A percentile compares a stretch with the other conserved stretches of the same genome.
Conservation (phyloP, 2,329 filamentous ascomycete genomes). For the Arachnomyces sp. region DNA sequence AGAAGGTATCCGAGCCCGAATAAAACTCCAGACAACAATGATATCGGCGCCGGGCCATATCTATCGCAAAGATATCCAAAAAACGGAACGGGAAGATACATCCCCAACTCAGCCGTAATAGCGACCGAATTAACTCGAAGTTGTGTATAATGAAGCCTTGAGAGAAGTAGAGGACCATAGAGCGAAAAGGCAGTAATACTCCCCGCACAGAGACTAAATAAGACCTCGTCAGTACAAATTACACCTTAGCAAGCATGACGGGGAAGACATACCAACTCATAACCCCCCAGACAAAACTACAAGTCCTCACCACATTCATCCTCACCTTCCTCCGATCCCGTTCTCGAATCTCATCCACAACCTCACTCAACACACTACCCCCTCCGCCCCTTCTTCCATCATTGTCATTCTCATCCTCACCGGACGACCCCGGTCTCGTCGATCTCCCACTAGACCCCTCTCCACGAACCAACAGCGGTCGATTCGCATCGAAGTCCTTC, state of each 20-base stretch:
- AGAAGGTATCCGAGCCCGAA: conserved; percentile 78
- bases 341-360: conserved; percentile 53
- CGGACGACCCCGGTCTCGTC: no score
- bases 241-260: background rate
- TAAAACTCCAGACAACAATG: conserved; percentile 61
- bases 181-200: conserved; percentile 91
- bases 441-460: background rate
- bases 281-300: conserved; percentile 55
- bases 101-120: conserved; percentile 75
- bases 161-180: conserved; percentile 85
- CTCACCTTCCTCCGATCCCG: conserved; percentile 50
- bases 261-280: conserved; percentile 44
- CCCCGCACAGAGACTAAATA: conserved; percentile 64
- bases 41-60: conserved; percentile 69
- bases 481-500: conserved; percentile 40
- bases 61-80: conserved; percentile 91
- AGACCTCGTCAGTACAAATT: conserved; percentile 6
- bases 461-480: conserved; percentile 19
- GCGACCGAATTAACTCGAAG: conserved; percentile 86
- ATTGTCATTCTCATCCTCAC: conserved; percentile 9
- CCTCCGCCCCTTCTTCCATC: conserved; percentile 16
- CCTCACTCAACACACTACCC: conserved; percentile 48
- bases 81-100: conserved; percentile 86
- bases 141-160: conserved; percentile 78
- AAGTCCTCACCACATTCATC: conserved; percentile 45